Percentiles rank a stretch among this genome's conserved stretches.
These are phyloP conservation scores for Myxozyma monticola DNA, from an alignment of 805 yeast genomes.

Conservation along the genomic window DNA sequence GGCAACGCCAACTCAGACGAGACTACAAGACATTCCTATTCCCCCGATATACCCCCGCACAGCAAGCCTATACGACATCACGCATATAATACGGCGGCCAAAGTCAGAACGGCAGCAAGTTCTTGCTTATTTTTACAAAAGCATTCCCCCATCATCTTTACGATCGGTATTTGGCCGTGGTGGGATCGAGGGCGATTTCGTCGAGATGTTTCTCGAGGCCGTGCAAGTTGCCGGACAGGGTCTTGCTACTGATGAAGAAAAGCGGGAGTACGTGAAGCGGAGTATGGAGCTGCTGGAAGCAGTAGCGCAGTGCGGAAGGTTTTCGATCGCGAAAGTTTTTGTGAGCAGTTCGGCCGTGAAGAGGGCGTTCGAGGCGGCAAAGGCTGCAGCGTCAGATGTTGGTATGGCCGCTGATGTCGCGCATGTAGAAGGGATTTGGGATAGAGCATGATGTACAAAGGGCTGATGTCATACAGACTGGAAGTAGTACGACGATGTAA, in stretches of 20 bases:
- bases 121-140: slow-evolving; percentile 8
- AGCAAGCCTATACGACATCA: slow-evolving; percentile 15
- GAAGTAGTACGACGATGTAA: background rate
- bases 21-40: slow-evolving; percentile 2
- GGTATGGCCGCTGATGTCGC: slow-evolving; percentile 1
- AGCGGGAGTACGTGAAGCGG: background rate
- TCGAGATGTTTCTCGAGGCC: slow-evolving; percentile 17
- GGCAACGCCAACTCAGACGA: background rate
- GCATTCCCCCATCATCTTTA: slow-evolving; percentile 5
- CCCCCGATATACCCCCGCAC: slow-evolving; percentile 8
- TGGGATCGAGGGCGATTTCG: slow-evolving; percentile 22
- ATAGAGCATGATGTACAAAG: too few relatives aligned
- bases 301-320: slow-evolving; percentile 13
- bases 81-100: slow-evolving; percentile 22
- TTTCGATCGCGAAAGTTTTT: slow-evolving; percentile 21
- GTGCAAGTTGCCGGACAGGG: background rate
- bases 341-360: background rate
- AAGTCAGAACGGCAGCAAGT: slow-evolving; percentile 12
- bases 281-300: background rate
- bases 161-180: slow-evolving; percentile 17
- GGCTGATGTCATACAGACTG: too few relatives aligned
- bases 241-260: background rate
- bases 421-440: background rate
- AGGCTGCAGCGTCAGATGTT: background rate
- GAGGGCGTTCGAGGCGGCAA: slow-evolving; percentile 4